phyloP scores from a whole-genome alignment of 2,329 filamentous ascomycete species.

The Cytospora chrysosperma region DNA sequence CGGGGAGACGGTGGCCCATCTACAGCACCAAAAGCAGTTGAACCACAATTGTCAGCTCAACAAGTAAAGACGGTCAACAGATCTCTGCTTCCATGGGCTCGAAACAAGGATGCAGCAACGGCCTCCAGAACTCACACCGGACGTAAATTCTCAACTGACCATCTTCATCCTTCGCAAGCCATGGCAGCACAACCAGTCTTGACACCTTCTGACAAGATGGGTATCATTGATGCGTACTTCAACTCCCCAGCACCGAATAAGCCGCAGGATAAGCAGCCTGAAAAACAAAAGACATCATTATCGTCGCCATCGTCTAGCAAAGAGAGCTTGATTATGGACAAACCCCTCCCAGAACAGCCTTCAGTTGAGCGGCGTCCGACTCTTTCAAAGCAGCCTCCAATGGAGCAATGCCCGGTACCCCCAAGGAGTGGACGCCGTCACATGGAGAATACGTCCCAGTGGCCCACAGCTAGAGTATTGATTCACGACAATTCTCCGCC shows the following conservation, averaged over 20 bases:
- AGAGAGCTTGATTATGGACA: neutral
- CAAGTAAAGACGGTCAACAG: conserved; percentile 1
- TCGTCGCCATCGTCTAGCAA: neutral
- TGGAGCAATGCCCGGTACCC: conserved; percentile 14
- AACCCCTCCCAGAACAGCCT: conserved; percentile 6
- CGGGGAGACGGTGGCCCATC: neutral
- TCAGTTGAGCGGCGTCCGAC: neutral
- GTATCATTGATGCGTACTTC: conserved; percentile 22
- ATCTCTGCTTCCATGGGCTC: conserved; percentile 19
- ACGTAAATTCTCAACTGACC: conserved; percentile 13
- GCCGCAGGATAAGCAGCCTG: conserved; percentile 1
- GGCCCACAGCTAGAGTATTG: conserved; percentile 25
- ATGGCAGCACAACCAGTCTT: conserved; percentile 16
- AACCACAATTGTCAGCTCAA: neutral
- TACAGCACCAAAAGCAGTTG: neutral
- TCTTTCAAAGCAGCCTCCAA: conserved; percentile 2
- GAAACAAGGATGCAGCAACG: neutral
- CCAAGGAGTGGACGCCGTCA: conserved; percentile 21
- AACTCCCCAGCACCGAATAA: neutral
- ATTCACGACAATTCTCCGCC: conserved; percentile 20
- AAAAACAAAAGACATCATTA: neutral
- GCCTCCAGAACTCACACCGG: conserved; percentile 2
- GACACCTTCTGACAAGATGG: conserved; percentile 19
- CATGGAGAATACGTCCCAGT: conserved; percentile 24
- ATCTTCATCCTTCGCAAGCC: conserved; percentile 21